Base-by-base conservation (phyloP, 2,329 filamentous ascomycete genomes). In the Neopestalotiopsis rosae region DNA sequence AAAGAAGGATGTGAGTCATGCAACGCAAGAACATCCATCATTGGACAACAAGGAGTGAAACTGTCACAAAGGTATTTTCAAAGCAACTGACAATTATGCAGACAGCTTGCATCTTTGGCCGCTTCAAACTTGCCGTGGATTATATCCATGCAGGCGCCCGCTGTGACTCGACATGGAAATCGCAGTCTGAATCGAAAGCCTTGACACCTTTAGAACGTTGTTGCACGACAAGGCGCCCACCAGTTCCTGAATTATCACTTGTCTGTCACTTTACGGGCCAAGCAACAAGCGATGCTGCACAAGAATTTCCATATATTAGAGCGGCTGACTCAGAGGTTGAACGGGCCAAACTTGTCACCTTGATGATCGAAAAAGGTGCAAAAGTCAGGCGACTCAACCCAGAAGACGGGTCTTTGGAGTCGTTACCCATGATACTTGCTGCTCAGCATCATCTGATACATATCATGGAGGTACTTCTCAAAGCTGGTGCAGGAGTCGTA, bases 291-390 rank as follows among this genome's bases (percentile, higher is more conserved):
- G 24, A 28, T 28, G 24, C 24, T 28, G 24, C 24, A 59, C 45
- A 52, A n/a, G n/a, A 14, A 52, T n/a, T 52, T 24, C 17, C 45
- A 12, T 62, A 40, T 38, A 49, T 24, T 10, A 64, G 61, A 6
- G 34, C 40, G 3, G 14, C 40, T 24, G 40, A 17, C n/a, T 49
- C 61, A 28, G 61, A 64, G 1, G 14, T n/a, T 12, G 61, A 64
- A 38, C 34, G 61, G n/a, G 12, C 14, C 28, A 14, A 49, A 12
- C 20, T 64, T n/a, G 20, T 64, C n/a, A 5, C 38, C 38, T 40
- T 64, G n/a, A 38, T 64, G 42, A 49, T 64, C 10, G 24, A 52
- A 24, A 64, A 64, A 32, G 61, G 61, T 30, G 61, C n/a, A 17
- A 28, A 13, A 30, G 20, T 64, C 14, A 17, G 34, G 24, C 9